phyloP scores from a whole-genome alignment of 2,329 filamentous ascomycete species.

The Coniochaeta sp. region DNA sequence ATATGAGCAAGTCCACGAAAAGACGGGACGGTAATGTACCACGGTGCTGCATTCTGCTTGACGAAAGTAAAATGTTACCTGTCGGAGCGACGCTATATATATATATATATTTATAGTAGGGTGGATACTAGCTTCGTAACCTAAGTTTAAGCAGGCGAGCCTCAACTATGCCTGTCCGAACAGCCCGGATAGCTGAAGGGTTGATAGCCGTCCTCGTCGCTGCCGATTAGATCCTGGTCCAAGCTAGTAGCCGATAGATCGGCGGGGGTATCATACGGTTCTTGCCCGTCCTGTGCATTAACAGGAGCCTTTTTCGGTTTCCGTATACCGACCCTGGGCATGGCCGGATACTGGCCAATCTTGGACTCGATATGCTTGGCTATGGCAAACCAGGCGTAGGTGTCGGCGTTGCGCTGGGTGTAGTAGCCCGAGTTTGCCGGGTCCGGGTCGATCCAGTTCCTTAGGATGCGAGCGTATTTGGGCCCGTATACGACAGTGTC shows the following conservation, averaged over 20 bases:
- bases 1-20: background rate
- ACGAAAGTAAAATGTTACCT: slow-evolving; percentile 2
- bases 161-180: background rate
- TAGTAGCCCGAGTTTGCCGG: slow-evolving; percentile 1
- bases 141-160: background rate
- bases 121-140: too few species aligned
- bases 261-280: slow-evolving; percentile 1
- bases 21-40: background rate
- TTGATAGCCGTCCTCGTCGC: slow-evolving; percentile 1
- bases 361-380: background rate
- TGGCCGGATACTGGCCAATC: slow-evolving; percentile 1
- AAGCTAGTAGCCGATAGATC: slow-evolving; percentile 1
- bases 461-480: background rate
- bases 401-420: slow-evolving; percentile 3
- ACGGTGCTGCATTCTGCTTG: background rate
- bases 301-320: background rate
- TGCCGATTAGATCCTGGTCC: background rate
- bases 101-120: too few species aligned
- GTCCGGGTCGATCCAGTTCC: slow-evolving; percentile 2
- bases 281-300: background rate
- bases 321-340: background rate
- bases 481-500: background rate
- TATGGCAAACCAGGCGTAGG: slow-evolving; percentile 2
- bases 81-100: slow-evolving; percentile 1
- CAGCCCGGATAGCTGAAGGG: slow-evolving; percentile 3